Percentiles rank a stretch among this genome's conserved stretches.
phyloP scores from a whole-genome alignment of 1,139 yeast species.

The Candida tropicalis region DNA sequence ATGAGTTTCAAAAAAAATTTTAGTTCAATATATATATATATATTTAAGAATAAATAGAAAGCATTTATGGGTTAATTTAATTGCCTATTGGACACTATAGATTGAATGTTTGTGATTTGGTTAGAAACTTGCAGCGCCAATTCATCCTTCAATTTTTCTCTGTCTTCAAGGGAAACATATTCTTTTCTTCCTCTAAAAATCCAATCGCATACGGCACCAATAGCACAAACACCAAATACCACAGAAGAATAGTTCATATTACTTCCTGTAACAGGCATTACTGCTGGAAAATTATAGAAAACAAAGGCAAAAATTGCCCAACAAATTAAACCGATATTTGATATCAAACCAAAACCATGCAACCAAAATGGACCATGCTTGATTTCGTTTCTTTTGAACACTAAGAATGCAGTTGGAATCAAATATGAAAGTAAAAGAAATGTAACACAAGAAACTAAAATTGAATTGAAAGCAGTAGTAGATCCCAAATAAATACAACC shows the following conservation, averaged over 20 bases:
- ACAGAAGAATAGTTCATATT: constrained; percentile 51
- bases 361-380: constrained; percentile 55
- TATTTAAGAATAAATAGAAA: not conserved
- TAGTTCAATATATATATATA: not conserved
- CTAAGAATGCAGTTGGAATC: constrained; percentile 35
- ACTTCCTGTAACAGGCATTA: constrained; percentile 45
- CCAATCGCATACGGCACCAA: constrained; percentile 42
- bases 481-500: constrained; percentile 47
- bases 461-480: constrained; percentile 44
- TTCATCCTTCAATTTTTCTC: constrained; percentile 26
- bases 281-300: constrained; percentile 47
- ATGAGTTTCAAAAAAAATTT: too few species aligned
- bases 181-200: constrained; percentile 37
- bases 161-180: constrained; percentile 28
- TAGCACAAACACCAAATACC: constrained; percentile 37
- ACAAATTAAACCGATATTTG: constrained; percentile 11
- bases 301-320: constrained; percentile 48
- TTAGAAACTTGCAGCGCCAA: constrained; percentile 31
- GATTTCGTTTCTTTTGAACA: constrained; percentile 39
- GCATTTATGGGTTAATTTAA: not conserved
- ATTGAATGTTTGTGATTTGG: constrained; percentile 29
- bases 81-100: constrained; percentile 20
- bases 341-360: constrained; percentile 25
- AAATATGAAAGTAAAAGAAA: constrained; percentile 38
- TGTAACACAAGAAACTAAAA: constrained; percentile 40